Percentiles rank a stretch among this genome's conserved stretches.
Evolutionary conservation across 225 moss, liverwort and hornwort species (phyloP).

Genomic region (Pleurozium schreberi): DNA sequence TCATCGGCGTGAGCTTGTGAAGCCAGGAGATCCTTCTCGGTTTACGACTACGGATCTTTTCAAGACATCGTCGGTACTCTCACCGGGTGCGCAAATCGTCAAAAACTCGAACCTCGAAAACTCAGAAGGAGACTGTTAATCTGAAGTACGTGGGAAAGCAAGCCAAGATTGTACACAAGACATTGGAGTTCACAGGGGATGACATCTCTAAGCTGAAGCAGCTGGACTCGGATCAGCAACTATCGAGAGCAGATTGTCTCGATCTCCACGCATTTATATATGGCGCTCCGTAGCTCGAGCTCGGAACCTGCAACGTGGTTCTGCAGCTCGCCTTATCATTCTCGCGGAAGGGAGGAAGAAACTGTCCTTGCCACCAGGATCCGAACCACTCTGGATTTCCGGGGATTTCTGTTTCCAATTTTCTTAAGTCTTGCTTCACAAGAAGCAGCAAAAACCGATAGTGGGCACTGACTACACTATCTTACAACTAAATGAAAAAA

Average conservation of each 20-base stretch:
- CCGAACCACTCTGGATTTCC: too few relatives aligned
- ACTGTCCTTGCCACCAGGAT: neutral
- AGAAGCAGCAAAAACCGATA: neutral
- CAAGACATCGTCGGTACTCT: neutral
- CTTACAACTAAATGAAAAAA: too few relatives aligned
- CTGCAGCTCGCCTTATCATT: neutral
- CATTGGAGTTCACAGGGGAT: neutral
- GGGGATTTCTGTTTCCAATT: too few relatives aligned
- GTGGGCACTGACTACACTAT: neutral
- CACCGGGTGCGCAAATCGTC: neutral
- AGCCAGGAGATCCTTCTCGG: neutral
- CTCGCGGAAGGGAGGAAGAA: conserved; percentile 17
- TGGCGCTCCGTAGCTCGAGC: conserved; percentile 9
- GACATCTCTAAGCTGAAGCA: neutral
- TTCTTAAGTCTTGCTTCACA: neutral
- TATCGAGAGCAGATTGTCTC: conserved; percentile 16
- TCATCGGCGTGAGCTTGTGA: conserved; percentile 16
- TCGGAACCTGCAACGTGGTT: neutral
- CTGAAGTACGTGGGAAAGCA: neutral
- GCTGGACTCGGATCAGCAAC: neutral
- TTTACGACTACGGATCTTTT: neutral
- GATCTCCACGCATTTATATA: conserved; percentile 14
- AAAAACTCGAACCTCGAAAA: neutral
- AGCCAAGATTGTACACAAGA: neutral
- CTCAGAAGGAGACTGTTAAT: neutral